Base-by-base conservation (phyloP, 2,329 filamentous ascomycete species). In the Trichoderma sp. region DNA sequence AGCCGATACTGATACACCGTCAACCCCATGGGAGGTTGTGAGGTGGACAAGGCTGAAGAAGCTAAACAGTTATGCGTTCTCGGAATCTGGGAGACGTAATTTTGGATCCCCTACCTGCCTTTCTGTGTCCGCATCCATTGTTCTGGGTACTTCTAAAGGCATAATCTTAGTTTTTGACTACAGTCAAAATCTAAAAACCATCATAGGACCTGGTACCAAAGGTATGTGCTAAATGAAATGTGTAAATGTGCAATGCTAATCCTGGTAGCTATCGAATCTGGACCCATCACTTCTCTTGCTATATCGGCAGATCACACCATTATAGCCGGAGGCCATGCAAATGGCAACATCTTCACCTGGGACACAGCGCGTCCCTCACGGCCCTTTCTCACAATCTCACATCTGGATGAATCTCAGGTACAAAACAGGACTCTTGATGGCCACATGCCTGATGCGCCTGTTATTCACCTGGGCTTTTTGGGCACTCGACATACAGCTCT, bases 151-250 rank as follows among this genome's bases (percentile, higher is more conserved):
- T 0, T 93, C 94, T 4, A 98, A 97, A 81, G 96, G 97, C 68
- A 91, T 98, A 80, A 92, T 98, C 71, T 85, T 99, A 79, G 90
- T 98, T 72, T 99, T 99, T 83, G 97, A 99, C 84, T 98, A 98
- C 81, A 94, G 97, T 80, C 96, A 99, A 82, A 96, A 93, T 76
- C 84, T 98, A 71, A 98, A 97, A 82, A 91, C 93, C 76, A 97
- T 98, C 71, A 94, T 99, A 74, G 96, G 96, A 2, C 92, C 93
- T 36, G 95, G 95, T 39, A 97, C 95, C 1, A 97, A 96, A 86
- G 92, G 93, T 93, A 82, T 76, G 47, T 36, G 63, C 32, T 30
- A 5, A 8, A 8, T 28, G 32, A 17, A 13, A n/a, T 12, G 13
- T 26, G 26, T 34, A 28, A 64, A 11, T 17, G 17, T 36, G 32